Evolutionary conservation across 164 flowering plant genomes (phyloP).

Genomic region (Stephania japonica): DNA sequence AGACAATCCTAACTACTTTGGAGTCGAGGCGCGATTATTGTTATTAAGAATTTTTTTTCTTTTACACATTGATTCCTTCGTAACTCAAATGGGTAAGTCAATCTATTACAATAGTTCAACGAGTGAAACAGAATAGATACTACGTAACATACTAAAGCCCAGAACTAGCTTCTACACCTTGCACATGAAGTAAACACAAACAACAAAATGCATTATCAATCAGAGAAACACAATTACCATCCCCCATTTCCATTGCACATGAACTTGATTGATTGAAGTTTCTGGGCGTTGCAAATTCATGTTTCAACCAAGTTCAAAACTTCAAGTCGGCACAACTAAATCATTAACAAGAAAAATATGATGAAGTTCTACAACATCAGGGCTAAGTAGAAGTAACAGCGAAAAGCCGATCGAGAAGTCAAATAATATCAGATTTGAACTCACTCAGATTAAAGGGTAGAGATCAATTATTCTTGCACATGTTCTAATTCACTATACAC

Average conservation of each 20-base stretch:
- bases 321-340: not conserved
- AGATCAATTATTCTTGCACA: not conserved
- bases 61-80: no score
- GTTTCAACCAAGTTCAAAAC: not conserved
- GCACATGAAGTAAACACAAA: no score
- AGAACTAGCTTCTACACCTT: no score
- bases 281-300: not conserved
- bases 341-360: not conserved
- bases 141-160: no score
- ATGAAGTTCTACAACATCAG: not conserved
- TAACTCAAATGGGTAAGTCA: no score
- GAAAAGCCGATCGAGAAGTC: not conserved
- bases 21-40: no score
- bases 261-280: not conserved
- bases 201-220: no score
- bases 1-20: no score
- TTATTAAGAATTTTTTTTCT: no score
- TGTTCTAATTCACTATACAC: not conserved
- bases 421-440: not conserved
- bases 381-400: not conserved
- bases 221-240: no score
- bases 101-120: no score
- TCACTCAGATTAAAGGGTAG: not conserved
- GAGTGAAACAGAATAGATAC: no score
- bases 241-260: not conserved